Base-by-base conservation (phyloP, 2,329 filamentous ascomycete species). In the Lecanicillium sp. region DNA sequence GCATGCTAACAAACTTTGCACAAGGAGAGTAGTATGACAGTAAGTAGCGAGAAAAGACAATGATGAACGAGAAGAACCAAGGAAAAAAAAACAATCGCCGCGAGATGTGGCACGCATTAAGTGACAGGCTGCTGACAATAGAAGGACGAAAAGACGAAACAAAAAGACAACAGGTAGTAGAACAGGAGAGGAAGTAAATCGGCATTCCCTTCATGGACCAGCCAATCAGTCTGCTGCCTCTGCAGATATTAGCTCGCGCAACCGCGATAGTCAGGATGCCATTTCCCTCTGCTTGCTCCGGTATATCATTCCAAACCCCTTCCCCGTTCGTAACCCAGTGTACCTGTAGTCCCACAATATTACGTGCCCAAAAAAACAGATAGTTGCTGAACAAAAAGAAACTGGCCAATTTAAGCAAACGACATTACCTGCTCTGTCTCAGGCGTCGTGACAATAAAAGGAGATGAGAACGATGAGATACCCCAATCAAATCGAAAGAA, bases 191-290 rank as follows among this genome's bases (percentile, higher is more conserved):
- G 36, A 54, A 43, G 33, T 17, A 24, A 54, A 63, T 64, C 65
- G 60, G 64, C 61, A 67, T 66, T 60, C 58, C 64, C 67, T 59
- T 67, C 58, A 69, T 75, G 72, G 72, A 69, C 73, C 73, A 75
- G 73, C 73, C 73, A 75, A 71, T 59, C 58, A 55, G 61, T 55
- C 63, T 62, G 61, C 63, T 61, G 60, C 61, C 56, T 57, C 58
- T 60, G 67, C 67, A 71, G 67, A 66, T 67, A 71, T 70, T 68
- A 70, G 67, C 65, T 65, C 63, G 67, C 66, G 63, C 58, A 60
- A 52, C 56, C 58, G 55, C 56, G 52, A 49, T 58, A 54, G 58
- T 58, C 52, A 52, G 44, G 58, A 59, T 60, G 43, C 61, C 60
- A 57, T 57, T 60, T 55, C 55, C 57, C 57, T 54, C 56, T 55